Base-by-base conservation (phyloP, 2,329 filamentous ascomycete species). In the Monilinia fructigena region DNA sequence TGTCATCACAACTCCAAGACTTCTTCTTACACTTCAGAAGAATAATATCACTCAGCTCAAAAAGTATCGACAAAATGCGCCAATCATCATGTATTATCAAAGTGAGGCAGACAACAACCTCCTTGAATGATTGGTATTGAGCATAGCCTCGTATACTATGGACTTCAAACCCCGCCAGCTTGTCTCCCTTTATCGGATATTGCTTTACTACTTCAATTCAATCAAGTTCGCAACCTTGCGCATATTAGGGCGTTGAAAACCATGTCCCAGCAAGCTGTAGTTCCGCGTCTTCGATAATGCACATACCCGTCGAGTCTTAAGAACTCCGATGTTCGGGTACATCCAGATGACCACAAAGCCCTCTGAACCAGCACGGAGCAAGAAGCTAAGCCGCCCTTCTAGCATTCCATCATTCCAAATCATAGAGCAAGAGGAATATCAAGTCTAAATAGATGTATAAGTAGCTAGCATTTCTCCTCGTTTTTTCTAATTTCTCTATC, bases 361-460 rank as follows among this genome's bases (percentile, higher is more conserved):
- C 53, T 65, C 35, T 47, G 54, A 42, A 40, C 50, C 12, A 63
- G 38, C 50, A 48, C n/a, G 14, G n/a, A 59, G 54, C 47, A 26
- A 23, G 31, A 59, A 28, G 42, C 54, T 52, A 52, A 65, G 63
- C 63, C 54, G 28, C 28, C 23, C 5, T 60, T 18, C 55, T 65
- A 31, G n/a, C n/a, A 60, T 11, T 20, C 6, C 10, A 18, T 59
- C 20, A 50, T 38, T 50, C 16, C 42, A 16, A 52, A 20, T 38
- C 8, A n/a, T 31, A 12, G 4, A 28, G 35, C n/a, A 16, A 42
- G 2, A n/a, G n/a, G 28, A 62, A n/a, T 4, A 1, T 47, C 16
- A 47, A 47, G 20, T 35, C 16, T 4, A 47, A 47, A 12, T 35
- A 55, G 45, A 42, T 42, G 12, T 35, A 65, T 65, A 58, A 65